A percentile compares a stretch with the other conserved stretches of the same genome.
Conservation (phyloP, 768 basidiomycete species). For the Lactarius sanguifluus region DNA sequence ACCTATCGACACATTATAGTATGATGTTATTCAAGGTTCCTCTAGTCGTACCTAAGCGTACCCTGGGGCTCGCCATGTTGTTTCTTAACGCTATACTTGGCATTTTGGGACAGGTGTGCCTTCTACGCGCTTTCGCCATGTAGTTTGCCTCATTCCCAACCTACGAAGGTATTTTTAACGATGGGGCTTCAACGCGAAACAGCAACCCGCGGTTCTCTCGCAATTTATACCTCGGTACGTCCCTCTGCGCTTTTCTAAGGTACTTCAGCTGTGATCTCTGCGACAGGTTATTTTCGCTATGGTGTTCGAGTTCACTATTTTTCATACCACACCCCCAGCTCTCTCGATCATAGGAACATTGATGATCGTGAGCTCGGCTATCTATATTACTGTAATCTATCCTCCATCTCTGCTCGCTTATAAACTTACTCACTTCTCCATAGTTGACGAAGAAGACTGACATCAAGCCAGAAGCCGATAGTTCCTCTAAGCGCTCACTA, state of each 20-base stretch:
- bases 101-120: conserved; percentile 45
- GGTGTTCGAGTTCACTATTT: conserved; percentile 63
- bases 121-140: not conserved
- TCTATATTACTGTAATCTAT: conserved; percentile 61
- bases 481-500: conserved; percentile 2
- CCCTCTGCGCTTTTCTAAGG: conserved; percentile 19
- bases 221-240: conserved; percentile 53
- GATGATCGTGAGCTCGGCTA: conserved; percentile 62
- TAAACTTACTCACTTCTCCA: not conserved
- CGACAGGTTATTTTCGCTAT: conserved; percentile 65
- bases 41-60: conserved; percentile 46
- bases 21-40: conserved; percentile 45
- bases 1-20: conserved; percentile 32
- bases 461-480: conserved; percentile 10
- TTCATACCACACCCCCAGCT: conserved; percentile 56
- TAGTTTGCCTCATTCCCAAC: not conserved
- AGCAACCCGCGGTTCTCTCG: conserved; percentile 61
- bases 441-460: conserved; percentile 20
- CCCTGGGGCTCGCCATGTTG: conserved; percentile 48
- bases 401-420: conserved; percentile 3
- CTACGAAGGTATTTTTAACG: conserved; percentile 52
- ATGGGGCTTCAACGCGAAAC: conserved; percentile 65
- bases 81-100: conserved; percentile 50
- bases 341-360: conserved; percentile 61
- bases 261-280: not conserved